These are phyloP conservation scores for Sphaceloma murrayae DNA, from an alignment of 2,329 filamentous ascomycete genomes.

Conservation along the genomic window DNA sequence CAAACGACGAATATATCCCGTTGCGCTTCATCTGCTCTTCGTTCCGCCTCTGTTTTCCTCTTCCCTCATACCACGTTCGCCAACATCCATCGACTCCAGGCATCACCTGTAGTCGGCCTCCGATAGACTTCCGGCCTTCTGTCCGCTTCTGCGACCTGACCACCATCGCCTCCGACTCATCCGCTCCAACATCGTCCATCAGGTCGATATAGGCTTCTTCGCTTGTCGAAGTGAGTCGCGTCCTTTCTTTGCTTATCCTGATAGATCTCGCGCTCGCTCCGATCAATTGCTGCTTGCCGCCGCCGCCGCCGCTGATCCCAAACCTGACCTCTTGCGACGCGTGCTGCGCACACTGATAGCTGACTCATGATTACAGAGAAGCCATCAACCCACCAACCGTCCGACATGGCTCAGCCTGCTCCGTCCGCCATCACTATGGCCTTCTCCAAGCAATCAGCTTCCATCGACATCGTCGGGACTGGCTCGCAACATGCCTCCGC, in stretches of 20 bases:
- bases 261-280: constrained; percentile 7
- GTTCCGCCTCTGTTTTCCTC: constrained; percentile 6
- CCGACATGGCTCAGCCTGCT: constrained; percentile 27
- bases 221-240: constrained; percentile 27
- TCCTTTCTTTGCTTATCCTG: constrained; percentile 15
- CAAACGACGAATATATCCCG: constrained; percentile 5
- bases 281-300: constrained; percentile 6
- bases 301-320: neutral
- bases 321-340: neutral
- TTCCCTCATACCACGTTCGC: constrained; percentile 3
- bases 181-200: constrained; percentile 3
- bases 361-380: constrained; percentile 26
- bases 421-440: constrained; percentile 27
- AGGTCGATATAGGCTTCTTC: constrained; percentile 16
- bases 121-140: constrained; percentile 4
- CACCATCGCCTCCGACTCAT: constrained; percentile 1
- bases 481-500: constrained; percentile 19
- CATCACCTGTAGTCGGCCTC: constrained; percentile 7
- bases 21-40: constrained; percentile 7
- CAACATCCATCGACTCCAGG: neutral
- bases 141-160: constrained; percentile 15
- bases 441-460: constrained; percentile 26
- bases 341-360: constrained; percentile 14
- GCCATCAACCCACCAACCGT: constrained; percentile 23
- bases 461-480: constrained; percentile 22